Evolutionary conservation across 2,329 filamentous ascomycete genomes (phyloP), one percentile per base, ranked within the genome.

Genomic region (Beauveria australis): DNA sequence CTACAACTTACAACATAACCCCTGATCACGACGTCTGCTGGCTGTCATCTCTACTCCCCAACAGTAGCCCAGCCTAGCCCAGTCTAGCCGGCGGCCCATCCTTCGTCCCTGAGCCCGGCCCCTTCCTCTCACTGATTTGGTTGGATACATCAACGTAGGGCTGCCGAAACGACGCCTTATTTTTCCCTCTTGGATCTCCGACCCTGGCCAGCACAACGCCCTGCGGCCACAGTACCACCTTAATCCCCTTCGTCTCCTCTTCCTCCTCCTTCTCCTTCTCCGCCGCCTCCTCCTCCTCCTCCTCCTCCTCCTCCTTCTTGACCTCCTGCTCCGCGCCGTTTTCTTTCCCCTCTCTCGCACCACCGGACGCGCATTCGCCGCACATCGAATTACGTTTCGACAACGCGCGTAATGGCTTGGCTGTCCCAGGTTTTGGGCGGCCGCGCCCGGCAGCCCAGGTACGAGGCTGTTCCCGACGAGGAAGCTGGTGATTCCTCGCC

Each of bases 381-480:
- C 18, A 37, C 18, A 33, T n/a, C 12, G 30, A 44, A 60, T 37
- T 16, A 46, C 9, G 5, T 28, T 10, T 58, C 46, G 55, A 58
- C 55, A 24, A 49, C n/a, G 49, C 28, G 52, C 57, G 41, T 40
- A 28, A 61, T 61, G 59, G 59, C 53, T 37, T 61, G 59, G 59
- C 46, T 61, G 43, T 46, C 44, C 52, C 59, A 37, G 19, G 47
- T 59, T 3, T 40, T 48, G 22, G 46, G 59, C 46, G 46, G 44
- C 43, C 12, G 16, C 44, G 18, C 59, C 14, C 43, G 47, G 4
- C 52, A 48, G 44, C 26, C 59, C 44, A 55, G 26, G 19, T 61
- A 61, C 37, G 44, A 61, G 46, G 24, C 53, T 19, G 43, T 61
- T 14, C 59, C 30, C 12, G 59, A 54, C 33, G 59, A 61, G 37